Evolutionary conservation across 345 rosid species (phyloP), one percentile per base, ranked within the genome.

Genomic region (Camelina laxa): DNA sequence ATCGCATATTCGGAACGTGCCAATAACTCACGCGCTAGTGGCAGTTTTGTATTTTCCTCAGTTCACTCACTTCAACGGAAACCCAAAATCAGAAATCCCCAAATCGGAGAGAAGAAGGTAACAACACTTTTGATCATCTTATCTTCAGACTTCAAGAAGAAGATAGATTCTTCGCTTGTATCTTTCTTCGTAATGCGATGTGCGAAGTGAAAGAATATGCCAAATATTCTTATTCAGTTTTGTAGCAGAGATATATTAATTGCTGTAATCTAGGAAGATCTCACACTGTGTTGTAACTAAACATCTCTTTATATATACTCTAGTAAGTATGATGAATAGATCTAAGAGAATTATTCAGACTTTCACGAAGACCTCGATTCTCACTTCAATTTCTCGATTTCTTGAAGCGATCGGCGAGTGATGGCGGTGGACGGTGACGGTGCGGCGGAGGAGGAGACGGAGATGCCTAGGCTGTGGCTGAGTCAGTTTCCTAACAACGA

Each of bases 401-500:
- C 50, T 45, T 45, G 19, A 45, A n/a, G 36, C 42, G 77, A 73
- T 24, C 64, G 42, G 9, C 61, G 30, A 51, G 56, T 64, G 62
- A 48, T 45, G 55, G 49, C 11, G 27, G 36, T 63, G 9, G 80
- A 61, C 27, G 79, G 84, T 36, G 75, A 86, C 69, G 88, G 79
- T 10, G 2, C 60, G 17, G 38, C 14, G 39, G 39, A 36, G 36
- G 36, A 33, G 14, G 42, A 39, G 2, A 27, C 30, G 5, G 54
- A 22, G 17, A 14, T 19, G 11, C 36, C 57, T 49, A 30, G 22
- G 6, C 76, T 45, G 47, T 71, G 85, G 48, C 85, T 87, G 73
- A 80, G 74, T 41, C 80, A 73, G 75, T 70, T 67, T 60, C 88
- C 93, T 9, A 81, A 51, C 67, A 11, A 66, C 22, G 88, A 88